Evolutionary conservation across 208 protist species (phyloP), one percentile per base, ranked within the genome.

Genomic region (Crithidia brevicula): DNA sequence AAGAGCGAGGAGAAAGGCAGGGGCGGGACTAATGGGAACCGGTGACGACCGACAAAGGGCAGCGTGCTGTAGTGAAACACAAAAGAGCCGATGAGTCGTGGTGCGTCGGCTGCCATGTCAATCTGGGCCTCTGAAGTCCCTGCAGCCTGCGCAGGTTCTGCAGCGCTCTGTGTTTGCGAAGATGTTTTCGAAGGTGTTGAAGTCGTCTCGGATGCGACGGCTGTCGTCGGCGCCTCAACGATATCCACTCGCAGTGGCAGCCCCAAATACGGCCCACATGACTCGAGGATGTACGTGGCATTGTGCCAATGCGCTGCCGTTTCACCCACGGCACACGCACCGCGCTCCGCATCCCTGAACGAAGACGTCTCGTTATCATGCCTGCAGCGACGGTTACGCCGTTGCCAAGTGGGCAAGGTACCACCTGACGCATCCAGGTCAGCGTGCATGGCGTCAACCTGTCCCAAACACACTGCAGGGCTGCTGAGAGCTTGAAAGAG

Each of bases 1-100:
- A n/a, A n/a, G n/a, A n/a, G n/a, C n/a, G 36, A 40, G 18, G 34
- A 34, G 18, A 31, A 27, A 13, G 20, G 28, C 11, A 53, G 30
- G 9, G 31, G 59, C 18, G 23, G 46, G 10, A 43, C 16, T 36
- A 60, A 20, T 13, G 15, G n/a, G 15, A 57, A 57, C 22, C 22
- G 18, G 16, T 42, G 28, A 1, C 31, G 25, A 36, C 50, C n/a
- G 15, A 45, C 40, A 59, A 50, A 67, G 11, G 23, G 50, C n/a
- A 68, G 38, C 23, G 27, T 42, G 25, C 57, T 33, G 42, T 51
- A 51, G 42, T 63, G 36, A 36, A 63, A 51, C 11, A 33, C 22
- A 16, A 42, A 49, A 27, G 27, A 50, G 36, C 42, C 57, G 6
- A 63, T 60, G 20, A 46, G n/a, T 4, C 54, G 20, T 36, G 57